Evolutionary conservation across 2,329 filamentous ascomycete genomes (phyloP).

Genomic region (Cladophialophora psammophila): DNA sequence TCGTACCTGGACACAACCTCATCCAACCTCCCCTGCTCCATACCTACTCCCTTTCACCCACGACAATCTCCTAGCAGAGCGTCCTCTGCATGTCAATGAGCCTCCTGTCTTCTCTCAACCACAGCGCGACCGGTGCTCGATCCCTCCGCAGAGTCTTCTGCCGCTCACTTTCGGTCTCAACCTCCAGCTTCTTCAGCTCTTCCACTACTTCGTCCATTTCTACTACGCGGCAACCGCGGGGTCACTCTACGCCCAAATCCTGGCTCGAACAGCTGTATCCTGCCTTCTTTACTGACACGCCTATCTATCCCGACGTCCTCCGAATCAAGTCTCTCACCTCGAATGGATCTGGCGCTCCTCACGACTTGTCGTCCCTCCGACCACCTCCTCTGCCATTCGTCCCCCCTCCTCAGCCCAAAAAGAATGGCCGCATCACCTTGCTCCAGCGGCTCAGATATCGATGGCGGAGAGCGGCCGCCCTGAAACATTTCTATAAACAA

Average conservation of each 20-base stretch:
- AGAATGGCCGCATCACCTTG: slow-evolving; percentile 16
- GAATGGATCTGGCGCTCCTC: background rate
- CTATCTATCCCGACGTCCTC: background rate
- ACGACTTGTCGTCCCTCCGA: slow-evolving; percentile 18
- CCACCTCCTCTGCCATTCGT: slow-evolving; percentile 15
- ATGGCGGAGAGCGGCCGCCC: slow-evolving; percentile 73
- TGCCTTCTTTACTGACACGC: background rate
- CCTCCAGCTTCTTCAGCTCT: background rate
- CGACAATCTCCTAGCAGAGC: background rate
- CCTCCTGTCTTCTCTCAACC: background rate
- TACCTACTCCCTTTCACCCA: background rate
- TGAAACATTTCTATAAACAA: slow-evolving; percentile 84
- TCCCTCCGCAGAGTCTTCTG: background rate
- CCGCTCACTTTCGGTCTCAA: background rate
- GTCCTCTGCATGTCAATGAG: background rate
- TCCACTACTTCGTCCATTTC: background rate
- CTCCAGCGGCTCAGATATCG: slow-evolving; percentile 54
- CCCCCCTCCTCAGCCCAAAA: slow-evolving; percentile 6
- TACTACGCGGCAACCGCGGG: background rate
- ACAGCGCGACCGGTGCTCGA: background rate
- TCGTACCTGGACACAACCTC: background rate
- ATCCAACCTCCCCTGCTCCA: background rate
- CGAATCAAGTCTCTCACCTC: background rate
- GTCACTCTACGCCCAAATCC: background rate
- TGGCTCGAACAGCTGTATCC: background rate